Evolutionary conservation across 2,329 filamentous ascomycete species (phyloP).

Genomic region (Pseudocercospora crystallina): DNA sequence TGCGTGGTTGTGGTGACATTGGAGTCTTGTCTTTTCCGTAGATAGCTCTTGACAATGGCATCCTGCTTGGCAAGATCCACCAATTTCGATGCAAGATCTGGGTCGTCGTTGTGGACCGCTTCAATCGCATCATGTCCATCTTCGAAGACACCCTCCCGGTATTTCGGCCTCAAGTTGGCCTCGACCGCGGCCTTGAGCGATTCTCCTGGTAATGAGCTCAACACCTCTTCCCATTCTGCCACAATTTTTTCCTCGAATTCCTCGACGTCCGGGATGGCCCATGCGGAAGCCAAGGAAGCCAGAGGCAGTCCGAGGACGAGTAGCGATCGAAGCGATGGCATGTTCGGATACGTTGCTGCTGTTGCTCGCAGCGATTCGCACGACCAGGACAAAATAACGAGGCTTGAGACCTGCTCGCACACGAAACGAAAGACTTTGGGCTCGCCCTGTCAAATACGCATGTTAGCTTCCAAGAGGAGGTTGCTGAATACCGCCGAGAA

Average conservation of each 20-base stretch:
- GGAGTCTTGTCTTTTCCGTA: constrained; percentile 43
- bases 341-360: constrained; percentile 21
- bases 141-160: constrained; percentile 67
- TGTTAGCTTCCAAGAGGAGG: too few species aligned
- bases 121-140: constrained; percentile 64
- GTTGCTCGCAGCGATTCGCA: neutral
- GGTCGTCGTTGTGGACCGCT: constrained; percentile 61
- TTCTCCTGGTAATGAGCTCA: constrained; percentile 58
- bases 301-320: constrained; percentile 40
- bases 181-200: constrained; percentile 68
- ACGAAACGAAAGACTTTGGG: neutral
- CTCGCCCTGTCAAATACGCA: neutral
- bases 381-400: neutral
- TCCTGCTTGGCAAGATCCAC: constrained; percentile 60
- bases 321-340: constrained; percentile 43
- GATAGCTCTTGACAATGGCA: constrained; percentile 37
- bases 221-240: constrained; percentile 53
- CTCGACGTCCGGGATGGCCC: constrained; percentile 22
- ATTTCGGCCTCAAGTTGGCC: constrained; percentile 61
- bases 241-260: constrained; percentile 22
- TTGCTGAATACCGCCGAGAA: too few species aligned
- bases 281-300: constrained; percentile 33
- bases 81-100: constrained; percentile 61
- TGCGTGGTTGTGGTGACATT: constrained; percentile 22
- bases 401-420: constrained; percentile 21